Base-by-base conservation (phyloP, 345 rosid species). In the Arabidopsis arenosa region DNA sequence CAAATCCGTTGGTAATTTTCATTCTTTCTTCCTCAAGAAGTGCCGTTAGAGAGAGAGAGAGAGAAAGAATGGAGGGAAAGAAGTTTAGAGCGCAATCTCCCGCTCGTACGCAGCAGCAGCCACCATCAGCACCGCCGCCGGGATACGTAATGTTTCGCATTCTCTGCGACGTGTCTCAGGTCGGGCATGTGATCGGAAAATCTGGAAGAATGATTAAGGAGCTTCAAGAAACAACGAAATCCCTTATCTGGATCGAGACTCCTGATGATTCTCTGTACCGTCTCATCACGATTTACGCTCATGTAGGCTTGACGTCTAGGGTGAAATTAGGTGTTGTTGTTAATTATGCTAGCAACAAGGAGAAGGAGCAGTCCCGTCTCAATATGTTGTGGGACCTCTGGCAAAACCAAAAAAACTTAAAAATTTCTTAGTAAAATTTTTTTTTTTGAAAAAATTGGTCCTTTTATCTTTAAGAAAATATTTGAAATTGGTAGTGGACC, bases 151-250 rank as follows among this genome's bases (percentile, higher is more conserved):
- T 78, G 12, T 88, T 91, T 75, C 89, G 93, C 11, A 79, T 89
- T 48, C 90, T 88, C 23, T 89, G 90, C 69, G 84, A 79, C 77
- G 71, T 66, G 13, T 82, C 92, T 5, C 86, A 85, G 40, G 73
- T 81, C 39, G 93, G 91, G 4, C 85, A 87, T 44, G 75, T 88
- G 14, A 91, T 89, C 14, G 95, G 97, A 0, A 83, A 74, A 81
- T 73, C 86, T 9, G 90, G 91, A 9, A 68, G 32, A 62, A 66
- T 84, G 56, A 85, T 91, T 83, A 84, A 85, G 77, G 83, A 81
- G 72, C 85, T 91, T 6, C 84, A 81, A 72, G 82, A 82, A 54
- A 66, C 72, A 48, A 89, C 92, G 8, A 81, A 85, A n/a, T n/a
- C n/a, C n/a, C n/a, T n/a, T n/a, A 88, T 92, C 66, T 84, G 88